phyloP scores from a whole-genome alignment of 108 stramenopile species.

The Skeletonema costatum region DNA sequence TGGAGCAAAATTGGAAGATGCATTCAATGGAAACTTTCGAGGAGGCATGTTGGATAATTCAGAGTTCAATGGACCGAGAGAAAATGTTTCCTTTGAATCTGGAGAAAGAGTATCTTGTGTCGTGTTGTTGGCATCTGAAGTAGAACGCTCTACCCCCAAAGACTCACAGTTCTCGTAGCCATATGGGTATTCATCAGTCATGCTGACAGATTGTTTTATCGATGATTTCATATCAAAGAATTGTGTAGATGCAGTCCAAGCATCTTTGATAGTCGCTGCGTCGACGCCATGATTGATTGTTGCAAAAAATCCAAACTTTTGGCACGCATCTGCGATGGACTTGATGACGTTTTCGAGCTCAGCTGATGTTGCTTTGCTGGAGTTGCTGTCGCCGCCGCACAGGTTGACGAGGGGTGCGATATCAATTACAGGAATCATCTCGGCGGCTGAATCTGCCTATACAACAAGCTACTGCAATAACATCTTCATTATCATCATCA shows the following conservation, averaged over 20 bases:
- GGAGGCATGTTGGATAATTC: constrained; percentile 69
- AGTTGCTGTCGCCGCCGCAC: neutral
- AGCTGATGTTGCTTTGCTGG: neutral
- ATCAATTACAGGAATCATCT: constrained; percentile 44
- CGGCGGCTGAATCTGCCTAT: too few relatives aligned
- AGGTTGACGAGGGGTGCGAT: constrained; percentile 30
- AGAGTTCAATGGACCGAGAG: constrained; percentile 68
- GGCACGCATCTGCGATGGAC: constrained; percentile 59
- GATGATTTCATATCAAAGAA: constrained; percentile 72
- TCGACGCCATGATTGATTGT: constrained; percentile 69
- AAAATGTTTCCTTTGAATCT: constrained; percentile 88
- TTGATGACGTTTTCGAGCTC: constrained; percentile 36
- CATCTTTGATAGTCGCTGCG: constrained; percentile 29
- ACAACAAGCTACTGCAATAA: too few relatives aligned
- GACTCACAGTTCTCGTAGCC: constrained; percentile 73
- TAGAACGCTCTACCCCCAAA: constrained; percentile 43
- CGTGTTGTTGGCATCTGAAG: neutral
- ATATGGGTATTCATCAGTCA: constrained; percentile 68
- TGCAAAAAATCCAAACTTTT: constrained; percentile 79
- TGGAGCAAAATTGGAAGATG: constrained; percentile 33
- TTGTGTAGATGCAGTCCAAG: constrained; percentile 48
- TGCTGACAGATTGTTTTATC: constrained; percentile 49
- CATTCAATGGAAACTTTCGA: constrained; percentile 54
- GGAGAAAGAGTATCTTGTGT: constrained; percentile 15
- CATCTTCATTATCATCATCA: too few relatives aligned